These are phyloP conservation scores for Solanum raphanifolium DNA, from an alignment of 257 asterid species.

Conservation along the genomic window DNA sequence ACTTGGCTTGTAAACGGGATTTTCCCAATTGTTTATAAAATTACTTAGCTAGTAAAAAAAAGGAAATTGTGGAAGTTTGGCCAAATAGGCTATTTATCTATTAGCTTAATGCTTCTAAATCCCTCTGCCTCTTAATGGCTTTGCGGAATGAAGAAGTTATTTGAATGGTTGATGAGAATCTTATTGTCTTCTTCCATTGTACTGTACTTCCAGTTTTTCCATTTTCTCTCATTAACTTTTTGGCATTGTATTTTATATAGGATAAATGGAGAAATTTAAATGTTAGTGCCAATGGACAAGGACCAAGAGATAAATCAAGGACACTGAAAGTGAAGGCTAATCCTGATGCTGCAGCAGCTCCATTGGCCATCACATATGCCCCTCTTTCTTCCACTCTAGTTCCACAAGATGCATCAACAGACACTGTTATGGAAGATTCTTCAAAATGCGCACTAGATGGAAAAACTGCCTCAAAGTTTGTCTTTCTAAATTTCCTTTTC, in stretches of 20 bases:
- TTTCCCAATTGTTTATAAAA: neutral
- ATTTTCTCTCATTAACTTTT: neutral
- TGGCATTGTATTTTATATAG: constrained; percentile 14
- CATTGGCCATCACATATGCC: constrained; percentile 18
- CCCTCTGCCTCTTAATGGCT: neutral
- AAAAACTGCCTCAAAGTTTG: constrained; percentile 54
- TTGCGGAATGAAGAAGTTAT: neutral
- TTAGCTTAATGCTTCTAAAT: neutral
- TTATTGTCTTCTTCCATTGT: neutral
- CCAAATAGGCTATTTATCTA: neutral
- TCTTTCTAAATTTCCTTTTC: constrained; percentile 12
- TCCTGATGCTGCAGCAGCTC: constrained; percentile 40
- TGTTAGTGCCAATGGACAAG: constrained; percentile 57
- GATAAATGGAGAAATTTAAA: constrained; percentile 93
- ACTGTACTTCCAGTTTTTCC: neutral
- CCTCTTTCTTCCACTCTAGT: constrained; percentile 30
- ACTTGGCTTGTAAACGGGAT: neutral
- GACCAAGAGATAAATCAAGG: constrained; percentile 55
- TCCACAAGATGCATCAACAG: constrained; percentile 32
- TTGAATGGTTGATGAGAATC: neutral
- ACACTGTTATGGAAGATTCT: constrained; percentile 31
- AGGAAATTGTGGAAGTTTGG: neutral
- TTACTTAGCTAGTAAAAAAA: neutral
- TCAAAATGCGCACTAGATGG: constrained; percentile 46
- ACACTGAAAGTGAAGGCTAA: constrained; percentile 33